These are phyloP conservation scores for Monilinia vaccinii-corymbosi DNA, from an alignment of 2,329 filamentous ascomycete genomes.

Conservation along the genomic window DNA sequence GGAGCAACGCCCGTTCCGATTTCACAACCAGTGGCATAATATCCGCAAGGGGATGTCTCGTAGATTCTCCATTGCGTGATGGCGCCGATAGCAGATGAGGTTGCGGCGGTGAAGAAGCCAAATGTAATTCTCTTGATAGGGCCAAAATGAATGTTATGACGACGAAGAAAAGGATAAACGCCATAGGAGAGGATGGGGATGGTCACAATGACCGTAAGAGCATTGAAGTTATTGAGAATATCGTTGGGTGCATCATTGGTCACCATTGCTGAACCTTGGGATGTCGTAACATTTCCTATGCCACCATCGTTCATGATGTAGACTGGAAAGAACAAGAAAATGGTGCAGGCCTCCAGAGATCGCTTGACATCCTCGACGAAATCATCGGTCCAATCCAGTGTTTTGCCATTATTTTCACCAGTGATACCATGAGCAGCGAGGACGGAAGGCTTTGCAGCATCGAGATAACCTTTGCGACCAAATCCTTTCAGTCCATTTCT, in stretches of 20 bases:
- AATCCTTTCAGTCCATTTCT: constrained; percentile 53
- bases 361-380: constrained; percentile 73
- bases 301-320: constrained; percentile 33
- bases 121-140: constrained; percentile 66
- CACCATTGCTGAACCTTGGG: constrained; percentile 52
- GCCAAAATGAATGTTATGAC: constrained; percentile 53
- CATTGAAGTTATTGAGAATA: constrained; percentile 66
- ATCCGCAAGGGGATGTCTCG: constrained; percentile 49
- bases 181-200: constrained; percentile 60
- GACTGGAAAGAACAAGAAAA: constrained; percentile 49
- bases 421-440: constrained; percentile 45
- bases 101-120: constrained; percentile 56
- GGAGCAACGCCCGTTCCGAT: constrained; percentile 17
- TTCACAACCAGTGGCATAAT: constrained; percentile 24
- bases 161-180: constrained; percentile 60
- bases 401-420: background rate
- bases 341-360: constrained; percentile 58
- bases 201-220: constrained; percentile 64
- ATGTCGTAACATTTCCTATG: constrained; percentile 40
- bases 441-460: constrained; percentile 56
- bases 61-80: constrained; percentile 56
- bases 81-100: constrained; percentile 48
- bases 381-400: constrained; percentile 71
- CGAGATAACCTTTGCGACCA: constrained; percentile 46
- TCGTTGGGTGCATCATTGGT: constrained; percentile 70